Base-by-base conservation (phyloP, 2,329 filamentous ascomycete genomes). In the Pseudopithomyces maydicus region DNA sequence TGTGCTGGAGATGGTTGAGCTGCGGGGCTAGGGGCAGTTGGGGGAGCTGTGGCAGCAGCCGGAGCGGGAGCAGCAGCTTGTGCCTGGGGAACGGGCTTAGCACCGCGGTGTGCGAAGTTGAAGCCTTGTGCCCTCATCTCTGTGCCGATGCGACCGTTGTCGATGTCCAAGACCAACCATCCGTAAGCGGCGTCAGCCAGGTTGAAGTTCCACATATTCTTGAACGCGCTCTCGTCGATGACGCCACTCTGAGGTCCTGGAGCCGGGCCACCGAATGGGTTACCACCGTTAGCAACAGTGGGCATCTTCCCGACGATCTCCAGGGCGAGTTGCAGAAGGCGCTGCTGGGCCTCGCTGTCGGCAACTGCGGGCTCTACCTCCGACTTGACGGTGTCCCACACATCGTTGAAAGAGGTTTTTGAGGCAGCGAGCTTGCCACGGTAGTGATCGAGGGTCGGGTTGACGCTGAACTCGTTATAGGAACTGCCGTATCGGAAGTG, bases 161-260 rank as follows among this genome's bases (percentile, higher is more conserved):
- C 95, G 58, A 99, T 89, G 75, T 99, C 95, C 56, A 99, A 80
- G 15, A 98, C 92, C 50, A 99, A 83, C 83, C 92, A 99, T 59
- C 95, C 95, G 75, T 98, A 99, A 19, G 95, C 94, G 54, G 95
- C 95, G 80, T 99, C 95, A 29, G 95, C 95, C 64, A 99, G 79
- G 77, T 98, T 98, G 80, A 99, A 99, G 78, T 99, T 99, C 95
- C 95, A 99, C 95, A 98, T 98, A 76, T 99, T 99, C 83, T 99
- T 99, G 85, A 99, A 99, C 1, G 95, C 95, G 70, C 93, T 97
- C 81, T 99, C 95, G 62, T 99, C 95, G 17, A 99, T 92, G 71
- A 96, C 91, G 32, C 95, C 95, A 49, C 91, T 88, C 56, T 86
- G 85, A 52, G 83, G 88, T 38, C 89, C 90, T 48, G 88, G 86